These are phyloP conservation scores for Cercis canadensis DNA, from an alignment of 306 rosid genomes.

Conservation along the genomic window DNA sequence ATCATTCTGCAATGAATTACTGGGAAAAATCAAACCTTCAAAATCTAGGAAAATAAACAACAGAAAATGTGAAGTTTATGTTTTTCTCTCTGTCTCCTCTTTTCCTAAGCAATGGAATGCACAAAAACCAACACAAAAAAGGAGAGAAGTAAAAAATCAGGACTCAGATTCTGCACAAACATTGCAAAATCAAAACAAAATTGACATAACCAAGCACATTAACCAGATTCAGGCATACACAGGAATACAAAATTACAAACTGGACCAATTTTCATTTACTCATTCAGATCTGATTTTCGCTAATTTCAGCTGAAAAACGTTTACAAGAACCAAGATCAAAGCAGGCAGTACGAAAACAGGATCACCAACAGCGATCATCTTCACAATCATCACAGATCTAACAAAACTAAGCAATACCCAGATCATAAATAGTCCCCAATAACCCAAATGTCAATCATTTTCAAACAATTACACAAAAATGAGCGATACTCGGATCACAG, in stretches of 20 bases:
- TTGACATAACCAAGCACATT: constrained; percentile 7
- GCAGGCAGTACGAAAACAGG: not conserved
- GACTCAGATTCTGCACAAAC: constrained; percentile 4
- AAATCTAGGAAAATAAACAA: constrained; percentile 10
- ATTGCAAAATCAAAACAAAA: constrained; percentile 26
- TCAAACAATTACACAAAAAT: constrained; percentile 1
- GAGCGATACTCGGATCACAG: constrained; percentile 9
- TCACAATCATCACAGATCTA: constrained; percentile 34
- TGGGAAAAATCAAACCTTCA: not conserved
- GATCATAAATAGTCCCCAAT: constrained; percentile 36
- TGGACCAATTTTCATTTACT: constrained; percentile 1
- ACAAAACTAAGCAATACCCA: constrained; percentile 21
- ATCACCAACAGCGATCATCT: constrained; percentile 1
- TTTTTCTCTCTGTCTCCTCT: not conserved
- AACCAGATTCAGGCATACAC: constrained; percentile 32
- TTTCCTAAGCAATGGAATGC: not conserved
- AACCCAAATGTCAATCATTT: constrained; percentile 20
- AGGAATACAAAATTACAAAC: not conserved
- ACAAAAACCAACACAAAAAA: constrained; percentile 2
- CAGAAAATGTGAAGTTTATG: not conserved
- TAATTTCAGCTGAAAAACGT: not conserved
- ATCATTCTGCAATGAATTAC: constrained; percentile 18
- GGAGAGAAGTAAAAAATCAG: not conserved
- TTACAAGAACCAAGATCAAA: constrained; percentile 21
- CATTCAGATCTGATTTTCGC: constrained; percentile 42